Conservation (phyloP, 345 rosid genomes). For the Melaleuca quinquenervia region DNA sequence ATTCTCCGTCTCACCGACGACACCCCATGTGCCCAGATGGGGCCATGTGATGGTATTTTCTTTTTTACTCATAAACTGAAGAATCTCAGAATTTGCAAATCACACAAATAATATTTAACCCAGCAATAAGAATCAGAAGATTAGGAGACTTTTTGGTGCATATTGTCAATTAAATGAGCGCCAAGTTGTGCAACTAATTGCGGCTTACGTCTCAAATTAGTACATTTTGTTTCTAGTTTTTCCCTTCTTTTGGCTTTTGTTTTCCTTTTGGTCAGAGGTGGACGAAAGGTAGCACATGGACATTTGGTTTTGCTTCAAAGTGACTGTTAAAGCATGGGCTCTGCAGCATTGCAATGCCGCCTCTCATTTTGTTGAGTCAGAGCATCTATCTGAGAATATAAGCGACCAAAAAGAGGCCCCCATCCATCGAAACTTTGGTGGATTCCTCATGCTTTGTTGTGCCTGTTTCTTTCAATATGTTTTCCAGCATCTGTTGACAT, state of each 20-base stretch:
- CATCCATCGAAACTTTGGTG: background rate
- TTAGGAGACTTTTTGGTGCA: background rate
- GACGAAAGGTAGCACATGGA: background rate
- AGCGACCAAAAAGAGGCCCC: background rate
- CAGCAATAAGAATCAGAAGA: background rate
- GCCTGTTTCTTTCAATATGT: background rate
- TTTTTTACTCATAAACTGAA: background rate
- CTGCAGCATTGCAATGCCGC: background rate
- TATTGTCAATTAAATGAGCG: background rate
- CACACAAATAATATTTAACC: background rate
- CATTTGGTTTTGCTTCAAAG: background rate
- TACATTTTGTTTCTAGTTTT: background rate
- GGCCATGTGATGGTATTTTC: background rate
- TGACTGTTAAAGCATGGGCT: background rate
- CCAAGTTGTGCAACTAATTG: background rate
- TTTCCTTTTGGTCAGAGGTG: background rate
- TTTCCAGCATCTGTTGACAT: background rate
- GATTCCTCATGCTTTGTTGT: background rate
- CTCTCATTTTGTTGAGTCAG: background rate
- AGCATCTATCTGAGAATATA: background rate
- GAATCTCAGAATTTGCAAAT: background rate
- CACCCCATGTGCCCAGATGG: slow-evolving; percentile 2
- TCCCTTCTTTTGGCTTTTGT: background rate
- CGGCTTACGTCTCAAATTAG: background rate
- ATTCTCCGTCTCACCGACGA: background rate